Conservation (phyloP, 352 stramenopile genomes). For the Pythium sukuiense region DNA sequence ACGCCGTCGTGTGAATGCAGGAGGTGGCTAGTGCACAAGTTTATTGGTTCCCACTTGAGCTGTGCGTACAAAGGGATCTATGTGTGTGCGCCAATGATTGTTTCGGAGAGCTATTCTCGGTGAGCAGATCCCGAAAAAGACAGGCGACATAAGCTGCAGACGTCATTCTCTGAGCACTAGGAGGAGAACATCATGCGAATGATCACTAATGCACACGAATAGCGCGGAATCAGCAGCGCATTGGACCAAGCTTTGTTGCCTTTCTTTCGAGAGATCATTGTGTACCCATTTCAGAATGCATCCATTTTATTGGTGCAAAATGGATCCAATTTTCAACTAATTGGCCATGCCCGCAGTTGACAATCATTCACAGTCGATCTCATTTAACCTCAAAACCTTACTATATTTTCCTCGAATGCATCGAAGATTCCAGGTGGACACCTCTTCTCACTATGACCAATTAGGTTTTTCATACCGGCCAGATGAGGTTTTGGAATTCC, state of each 20-base stretch:
- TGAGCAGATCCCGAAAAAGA: too few relatives aligned
- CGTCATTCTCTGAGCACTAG: too few relatives aligned
- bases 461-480: conserved; percentile 11
- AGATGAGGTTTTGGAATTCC: conserved; percentile 14
- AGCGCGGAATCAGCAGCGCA: too few relatives aligned
- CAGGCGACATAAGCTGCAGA: too few relatives aligned
- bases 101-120: too few relatives aligned
- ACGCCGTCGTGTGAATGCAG: neutral
- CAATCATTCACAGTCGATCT: neutral
- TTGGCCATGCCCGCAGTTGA: neutral
- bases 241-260: too few relatives aligned
- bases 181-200: too few relatives aligned
- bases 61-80: too few relatives aligned
- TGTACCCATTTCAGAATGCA: neutral
- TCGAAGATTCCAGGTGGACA: conserved; percentile 17
- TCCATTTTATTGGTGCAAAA: neutral
- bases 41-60: neutral
- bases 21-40: neutral
- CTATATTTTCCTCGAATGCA: neutral
- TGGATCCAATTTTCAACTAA: neutral
- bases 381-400: conserved; percentile 21
- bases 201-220: too few relatives aligned
- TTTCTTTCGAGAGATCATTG: too few relatives aligned
- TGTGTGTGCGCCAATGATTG: too few relatives aligned
- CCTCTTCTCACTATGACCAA: conserved; percentile 1